Evolutionary conservation across 345 rosid genomes (phyloP).

Genomic region (Arabidopsis suecica): DNA sequence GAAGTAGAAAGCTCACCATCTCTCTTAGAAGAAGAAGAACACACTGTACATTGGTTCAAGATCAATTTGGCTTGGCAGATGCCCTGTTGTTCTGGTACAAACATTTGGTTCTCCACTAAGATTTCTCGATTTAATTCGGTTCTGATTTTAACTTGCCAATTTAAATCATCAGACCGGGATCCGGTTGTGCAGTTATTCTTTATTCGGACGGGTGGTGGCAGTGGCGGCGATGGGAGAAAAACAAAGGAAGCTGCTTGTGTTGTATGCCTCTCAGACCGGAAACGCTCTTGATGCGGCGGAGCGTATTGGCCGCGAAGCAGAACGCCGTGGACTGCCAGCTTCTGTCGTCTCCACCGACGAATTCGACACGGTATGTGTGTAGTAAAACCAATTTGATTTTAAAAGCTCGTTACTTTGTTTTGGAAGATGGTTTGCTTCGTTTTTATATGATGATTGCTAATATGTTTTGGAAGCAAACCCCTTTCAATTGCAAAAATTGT

Average conservation of each 20-base stretch:
- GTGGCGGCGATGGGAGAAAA: constrained; percentile 50
- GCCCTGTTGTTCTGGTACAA: no score
- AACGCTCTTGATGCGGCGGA: constrained; percentile 89
- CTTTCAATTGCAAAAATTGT: neutral
- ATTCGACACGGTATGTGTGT: constrained; percentile 58
- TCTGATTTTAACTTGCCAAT: no score
- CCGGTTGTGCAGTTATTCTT: neutral
- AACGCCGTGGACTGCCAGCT: constrained; percentile 67
- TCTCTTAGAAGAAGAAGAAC: no score
- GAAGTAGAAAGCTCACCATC: no score
- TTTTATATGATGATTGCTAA: constrained; percentile 2
- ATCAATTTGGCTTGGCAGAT: no score
- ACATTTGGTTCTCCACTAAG: no score
- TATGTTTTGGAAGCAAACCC: neutral
- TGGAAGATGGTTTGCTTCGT: constrained; percentile 5
- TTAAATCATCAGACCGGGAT: neutral
- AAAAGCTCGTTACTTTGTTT: constrained; percentile 23
- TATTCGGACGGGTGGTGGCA: neutral
- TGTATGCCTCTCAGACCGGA: constrained; percentile 87
- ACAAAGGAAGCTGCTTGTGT: constrained; percentile 53
- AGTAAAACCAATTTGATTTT: constrained; percentile 6
- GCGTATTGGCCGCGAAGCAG: constrained; percentile 80
- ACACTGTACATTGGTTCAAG: no score
- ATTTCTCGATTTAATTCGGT: no score
- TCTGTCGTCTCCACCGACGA: constrained; percentile 61